Conservation (phyloP, 2,329 filamentous ascomycete species). For the Arthrobotrys sinensis region DNA sequence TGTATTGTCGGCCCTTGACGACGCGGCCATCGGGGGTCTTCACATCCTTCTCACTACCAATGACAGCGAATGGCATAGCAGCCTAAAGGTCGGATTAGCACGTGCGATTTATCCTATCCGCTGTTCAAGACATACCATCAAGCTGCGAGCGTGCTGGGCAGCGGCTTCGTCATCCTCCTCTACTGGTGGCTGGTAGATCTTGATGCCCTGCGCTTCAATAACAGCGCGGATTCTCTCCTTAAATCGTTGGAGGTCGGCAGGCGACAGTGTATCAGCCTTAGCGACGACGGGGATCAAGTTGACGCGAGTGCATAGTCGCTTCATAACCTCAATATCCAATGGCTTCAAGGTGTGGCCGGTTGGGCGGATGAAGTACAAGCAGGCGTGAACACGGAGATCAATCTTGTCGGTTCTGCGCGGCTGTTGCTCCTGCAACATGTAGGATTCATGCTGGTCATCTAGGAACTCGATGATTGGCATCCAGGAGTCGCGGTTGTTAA, state of each 20-base stretch:
- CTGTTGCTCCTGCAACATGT: constrained; percentile 99
- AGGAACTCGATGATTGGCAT: constrained; percentile 99
- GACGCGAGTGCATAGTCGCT: constrained; percentile 96
- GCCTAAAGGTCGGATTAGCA: constrained; percentile 67
- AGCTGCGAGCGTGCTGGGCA: constrained; percentile 90
- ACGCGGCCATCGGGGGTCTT: constrained; percentile 96
- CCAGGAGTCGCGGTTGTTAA: constrained; percentile 99
- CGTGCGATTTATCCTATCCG: background rate
- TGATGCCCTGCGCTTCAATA: constrained; percentile 98
- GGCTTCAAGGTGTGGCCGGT: constrained; percentile 99
- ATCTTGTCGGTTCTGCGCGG: constrained; percentile 98
- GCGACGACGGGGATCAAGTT: constrained; percentile 98
- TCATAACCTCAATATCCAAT: constrained; percentile 99
- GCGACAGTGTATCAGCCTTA: constrained; percentile 98
- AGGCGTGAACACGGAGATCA: constrained; percentile 97
- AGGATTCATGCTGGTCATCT: constrained; percentile 99
- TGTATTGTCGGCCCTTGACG: constrained; percentile 98
- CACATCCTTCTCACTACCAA: constrained; percentile 99
- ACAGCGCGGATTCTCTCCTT: constrained; percentile 95
- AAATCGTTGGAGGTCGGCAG: constrained; percentile 89
- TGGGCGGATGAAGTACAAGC: constrained; percentile 98
- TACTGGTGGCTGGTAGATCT: constrained; percentile 97
- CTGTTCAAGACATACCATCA: constrained; percentile 74
- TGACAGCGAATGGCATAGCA: constrained; percentile 98
- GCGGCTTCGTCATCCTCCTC: constrained; percentile 99